Conservation (phyloP, 1,284 basidiomycete species). For the Puccinia triticina region DNA sequence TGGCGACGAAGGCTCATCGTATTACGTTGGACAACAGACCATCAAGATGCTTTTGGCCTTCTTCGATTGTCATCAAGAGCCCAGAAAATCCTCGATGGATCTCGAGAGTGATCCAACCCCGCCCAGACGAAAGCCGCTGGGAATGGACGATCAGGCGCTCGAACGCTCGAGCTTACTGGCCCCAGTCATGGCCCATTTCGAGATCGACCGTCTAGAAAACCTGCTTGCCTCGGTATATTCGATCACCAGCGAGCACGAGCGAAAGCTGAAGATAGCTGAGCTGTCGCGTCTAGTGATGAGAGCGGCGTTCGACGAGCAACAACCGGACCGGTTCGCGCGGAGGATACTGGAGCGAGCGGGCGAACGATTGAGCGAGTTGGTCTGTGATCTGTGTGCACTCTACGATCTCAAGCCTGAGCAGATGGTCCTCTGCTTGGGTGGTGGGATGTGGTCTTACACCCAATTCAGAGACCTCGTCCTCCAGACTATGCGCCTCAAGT, state of each 20-base stretch:
- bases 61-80: slow-evolving; percentile 7
- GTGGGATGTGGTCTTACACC: slow-evolving; percentile 42
- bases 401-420: neutral
- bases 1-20: slow-evolving; percentile 47
- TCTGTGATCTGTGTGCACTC: neutral
- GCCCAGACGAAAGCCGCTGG: neutral
- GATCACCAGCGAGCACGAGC: slow-evolving; percentile 31
- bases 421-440: slow-evolving; percentile 29
- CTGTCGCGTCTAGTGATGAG: slow-evolving; percentile 25
- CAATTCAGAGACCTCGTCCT: slow-evolving; percentile 15
- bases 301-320: neutral
- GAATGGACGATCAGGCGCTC: neutral
- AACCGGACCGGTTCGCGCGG: slow-evolving; percentile 19
- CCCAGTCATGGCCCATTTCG: slow-evolving; percentile 22
- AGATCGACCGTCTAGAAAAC: neutral
- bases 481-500: neutral
- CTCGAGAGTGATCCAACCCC: too few relatives aligned
- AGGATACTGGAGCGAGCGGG: slow-evolving; percentile 2
- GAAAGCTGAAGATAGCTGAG: slow-evolving; percentile 27
- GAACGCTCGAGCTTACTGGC: slow-evolving; percentile 10
- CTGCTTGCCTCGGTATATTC: slow-evolving; percentile 34
- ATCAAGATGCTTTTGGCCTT: slow-evolving; percentile 13
- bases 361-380: slow-evolving; percentile 7
- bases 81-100: neutral
- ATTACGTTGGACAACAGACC: slow-evolving; percentile 31